These are phyloP conservation scores for Boletus rufocinnamomeus DNA, from an alignment of 768 basidiomycete species.

Conservation along the genomic window DNA sequence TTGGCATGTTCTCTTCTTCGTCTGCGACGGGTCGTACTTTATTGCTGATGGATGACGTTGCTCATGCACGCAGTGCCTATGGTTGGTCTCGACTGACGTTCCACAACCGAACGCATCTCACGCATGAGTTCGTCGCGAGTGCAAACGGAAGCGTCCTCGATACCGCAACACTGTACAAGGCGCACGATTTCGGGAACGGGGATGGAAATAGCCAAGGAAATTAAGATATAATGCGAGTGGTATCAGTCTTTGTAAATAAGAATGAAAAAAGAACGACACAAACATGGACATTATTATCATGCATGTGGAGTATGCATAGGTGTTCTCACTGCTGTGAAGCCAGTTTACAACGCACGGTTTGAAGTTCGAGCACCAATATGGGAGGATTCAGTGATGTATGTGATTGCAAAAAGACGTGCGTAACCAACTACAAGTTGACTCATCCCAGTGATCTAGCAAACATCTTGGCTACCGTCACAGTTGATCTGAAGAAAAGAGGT, in stretches of 20 bases:
- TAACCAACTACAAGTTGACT: conserved; percentile 4
- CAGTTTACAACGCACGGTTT: neutral
- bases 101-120: conserved; percentile 33
- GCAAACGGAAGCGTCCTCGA: conserved; percentile 32
- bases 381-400: neutral
- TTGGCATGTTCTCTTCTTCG: neutral
- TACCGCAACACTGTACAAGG: conserved; percentile 28
- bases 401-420: conserved; percentile 7
- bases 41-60: neutral
- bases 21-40: neutral
- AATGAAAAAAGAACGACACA: neutral
- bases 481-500: conserved; percentile 9
- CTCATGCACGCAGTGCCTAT: conserved; percentile 16
- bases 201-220: neutral
- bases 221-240: neutral
- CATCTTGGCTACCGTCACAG: neutral
- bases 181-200: conserved; percentile 16
- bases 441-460: conserved; percentile 3
- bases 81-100: conserved; percentile 34
- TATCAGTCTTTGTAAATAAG: neutral
- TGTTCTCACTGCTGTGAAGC: neutral
- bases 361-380: neutral
- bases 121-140: conserved; percentile 33
- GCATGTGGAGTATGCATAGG: neutral
- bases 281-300: neutral